Evolutionary conservation across 2,329 filamentous ascomycete genomes (phyloP).

Genomic region (Mycosphaerelloides madeirae): DNA sequence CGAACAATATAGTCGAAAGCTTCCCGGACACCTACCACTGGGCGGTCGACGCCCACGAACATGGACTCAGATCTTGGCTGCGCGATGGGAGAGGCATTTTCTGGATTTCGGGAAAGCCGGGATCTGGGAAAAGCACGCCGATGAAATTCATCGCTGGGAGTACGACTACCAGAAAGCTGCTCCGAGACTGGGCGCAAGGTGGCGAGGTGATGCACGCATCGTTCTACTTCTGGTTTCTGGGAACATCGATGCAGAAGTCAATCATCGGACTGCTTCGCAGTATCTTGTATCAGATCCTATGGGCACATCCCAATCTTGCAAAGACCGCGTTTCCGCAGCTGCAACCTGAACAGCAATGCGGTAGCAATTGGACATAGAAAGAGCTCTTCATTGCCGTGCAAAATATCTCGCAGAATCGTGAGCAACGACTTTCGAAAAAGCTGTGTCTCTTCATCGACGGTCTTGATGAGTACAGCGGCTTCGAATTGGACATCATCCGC

Average conservation of each 20-base stretch:
- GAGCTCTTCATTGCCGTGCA: too few species aligned
- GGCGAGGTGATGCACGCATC: background rate
- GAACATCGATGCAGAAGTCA: conserved; percentile 10
- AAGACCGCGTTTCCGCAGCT: too few species aligned
- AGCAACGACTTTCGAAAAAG: background rate
- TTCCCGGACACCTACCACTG: too few species aligned
- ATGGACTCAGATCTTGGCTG: too few species aligned
- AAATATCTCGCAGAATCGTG: background rate
- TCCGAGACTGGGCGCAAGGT: too few species aligned
- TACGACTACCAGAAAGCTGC: too few species aligned
- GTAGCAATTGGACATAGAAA: background rate
- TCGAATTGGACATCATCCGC: conserved; percentile 7
- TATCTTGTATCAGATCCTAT: conserved; percentile 14
- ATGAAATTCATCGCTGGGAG: conserved; percentile 13
- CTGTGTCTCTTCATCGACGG: background rate
- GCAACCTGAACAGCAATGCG: too few species aligned
- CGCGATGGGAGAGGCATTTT: too few species aligned
- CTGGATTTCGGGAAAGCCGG: conserved; percentile 12
- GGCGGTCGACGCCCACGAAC: too few species aligned
- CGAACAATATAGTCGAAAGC: too few species aligned
- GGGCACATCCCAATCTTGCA: conserved; percentile 6
- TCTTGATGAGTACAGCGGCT: conserved; percentile 16
- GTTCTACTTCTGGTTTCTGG: conserved; percentile 16
- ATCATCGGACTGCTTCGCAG: conserved; percentile 11
- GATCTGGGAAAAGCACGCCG: conserved; percentile 13